Percentiles rank a stretch among this genome's conserved stretches.
These are phyloP conservation scores for Cyberlindnera amylophila DNA, from an alignment of 805 yeast species.

Conservation along the genomic window DNA sequence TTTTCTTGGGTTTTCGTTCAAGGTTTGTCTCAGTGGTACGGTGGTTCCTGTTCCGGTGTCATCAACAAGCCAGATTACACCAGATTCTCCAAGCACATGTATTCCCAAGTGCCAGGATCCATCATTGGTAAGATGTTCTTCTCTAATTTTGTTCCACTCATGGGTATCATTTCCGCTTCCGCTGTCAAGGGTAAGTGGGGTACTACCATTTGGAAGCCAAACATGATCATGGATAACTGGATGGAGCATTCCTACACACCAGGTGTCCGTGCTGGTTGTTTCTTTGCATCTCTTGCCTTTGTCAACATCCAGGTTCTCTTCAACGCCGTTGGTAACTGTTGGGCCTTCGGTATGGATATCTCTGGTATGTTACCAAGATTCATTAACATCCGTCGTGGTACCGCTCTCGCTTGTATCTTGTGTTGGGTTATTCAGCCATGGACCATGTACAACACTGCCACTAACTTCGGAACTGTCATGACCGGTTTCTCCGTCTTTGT, in stretches of 20 bases:
- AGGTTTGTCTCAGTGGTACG: conserved; percentile 37
- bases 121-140: conserved; percentile 29
- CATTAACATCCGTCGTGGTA: conserved; percentile 35
- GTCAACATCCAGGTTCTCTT: conserved; percentile 9
- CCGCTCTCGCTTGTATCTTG: conserved; percentile 26
- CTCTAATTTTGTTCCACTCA: conserved; percentile 36
- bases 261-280: conserved; percentile 36
- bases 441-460: conserved; percentile 32
- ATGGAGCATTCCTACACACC: conserved; percentile 31
- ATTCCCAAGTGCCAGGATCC: conserved; percentile 29
- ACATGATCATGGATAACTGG: conserved; percentile 36
- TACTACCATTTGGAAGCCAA: conserved; percentile 35
- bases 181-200: conserved; percentile 33
- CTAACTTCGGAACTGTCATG: conserved; percentile 32
- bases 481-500: conserved; percentile 33
- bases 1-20: conserved; percentile 38
- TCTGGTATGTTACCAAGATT: conserved; percentile 22
- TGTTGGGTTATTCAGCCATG: conserved; percentile 35
- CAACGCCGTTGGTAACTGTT: conserved; percentile 19
- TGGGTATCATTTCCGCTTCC: conserved; percentile 37
- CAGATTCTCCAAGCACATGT: conserved; percentile 31
- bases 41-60: conserved; percentile 35
- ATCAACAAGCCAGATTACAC: conserved; percentile 38
- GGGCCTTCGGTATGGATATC: conserved; percentile 32
- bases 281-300: conserved; percentile 27